phyloP scores from a whole-genome alignment of 1,139 yeast species.

The Scheffersomyces illinoinensis region DNA sequence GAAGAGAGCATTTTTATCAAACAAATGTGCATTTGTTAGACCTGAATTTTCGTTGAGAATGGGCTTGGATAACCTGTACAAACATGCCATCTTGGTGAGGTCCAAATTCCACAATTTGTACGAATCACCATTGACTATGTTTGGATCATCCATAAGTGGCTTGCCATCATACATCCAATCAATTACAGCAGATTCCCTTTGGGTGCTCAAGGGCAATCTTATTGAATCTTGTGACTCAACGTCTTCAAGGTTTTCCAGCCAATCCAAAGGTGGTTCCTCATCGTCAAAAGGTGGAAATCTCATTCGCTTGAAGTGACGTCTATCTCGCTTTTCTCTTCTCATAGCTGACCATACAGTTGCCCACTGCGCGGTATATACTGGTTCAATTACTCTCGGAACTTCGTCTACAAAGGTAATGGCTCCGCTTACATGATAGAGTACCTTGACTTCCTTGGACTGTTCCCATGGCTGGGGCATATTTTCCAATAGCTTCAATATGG shows the following conservation, averaged over 20 bases:
- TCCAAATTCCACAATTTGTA: conserved; percentile 73
- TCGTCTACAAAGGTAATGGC: conserved; percentile 96
- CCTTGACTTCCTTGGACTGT: conserved; percentile 77
- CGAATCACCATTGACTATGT: conserved; percentile 69
- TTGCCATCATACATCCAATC: conserved; percentile 83
- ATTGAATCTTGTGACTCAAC: conserved; percentile 73
- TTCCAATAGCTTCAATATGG: conserved; percentile 82
- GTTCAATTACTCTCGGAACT: conserved; percentile 87
- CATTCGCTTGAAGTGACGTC: conserved; percentile 88
- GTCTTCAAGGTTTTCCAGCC: conserved; percentile 75
- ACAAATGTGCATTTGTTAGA: conserved; percentile 54
- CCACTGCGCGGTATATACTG: conserved; percentile 94
- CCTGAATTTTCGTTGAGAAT: conserved; percentile 59
- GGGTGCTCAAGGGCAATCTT: conserved; percentile 59
- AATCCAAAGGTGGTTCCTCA: conserved; percentile 90
- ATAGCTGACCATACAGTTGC: conserved; percentile 88
- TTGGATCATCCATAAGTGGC: conserved; percentile 63
- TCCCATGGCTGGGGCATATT: conserved; percentile 99
- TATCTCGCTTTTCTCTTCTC: conserved; percentile 91
- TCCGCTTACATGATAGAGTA: conserved; percentile 86
- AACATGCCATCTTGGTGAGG: conserved; percentile 60
- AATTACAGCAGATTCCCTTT: conserved; percentile 56
- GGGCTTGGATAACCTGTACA: conserved; percentile 70
- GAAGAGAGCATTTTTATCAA: conserved; percentile 74
- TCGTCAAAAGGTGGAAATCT: conserved; percentile 96